phyloP scores from a whole-genome alignment of 2,329 filamentous ascomycete species.

The Taxawa tesnikishii region DNA sequence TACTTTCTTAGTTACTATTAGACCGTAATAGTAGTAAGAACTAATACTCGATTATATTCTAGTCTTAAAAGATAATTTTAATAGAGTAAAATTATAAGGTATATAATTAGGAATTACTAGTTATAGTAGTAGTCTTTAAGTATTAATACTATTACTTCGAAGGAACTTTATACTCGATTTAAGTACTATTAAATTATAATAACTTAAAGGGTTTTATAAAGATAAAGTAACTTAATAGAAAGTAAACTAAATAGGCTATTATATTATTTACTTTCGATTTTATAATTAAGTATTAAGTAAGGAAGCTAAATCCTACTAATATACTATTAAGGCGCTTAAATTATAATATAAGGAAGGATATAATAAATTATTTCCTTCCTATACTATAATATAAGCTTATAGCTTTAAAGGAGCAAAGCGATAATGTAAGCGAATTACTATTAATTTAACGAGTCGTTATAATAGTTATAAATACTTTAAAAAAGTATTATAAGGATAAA shows the following conservation, averaged over 20 bases:
- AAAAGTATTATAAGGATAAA: too few relatives aligned
- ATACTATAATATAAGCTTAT: not conserved
- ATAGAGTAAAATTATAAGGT: constrained; percentile 6
- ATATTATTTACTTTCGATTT: constrained; percentile 8
- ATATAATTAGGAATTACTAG: constrained; percentile 9
- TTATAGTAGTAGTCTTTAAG: constrained; percentile 8
- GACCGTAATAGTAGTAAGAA: too few relatives aligned
- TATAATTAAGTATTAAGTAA: constrained; percentile 3
- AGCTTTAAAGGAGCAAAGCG: too few relatives aligned
- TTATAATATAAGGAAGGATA: not conserved
- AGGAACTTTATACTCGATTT: constrained; percentile 1
- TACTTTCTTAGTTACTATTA: constrained; percentile 5
- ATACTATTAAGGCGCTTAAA: constrained; percentile 2
- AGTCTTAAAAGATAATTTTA: constrained; percentile 3
- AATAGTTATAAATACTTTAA: too few relatives aligned
- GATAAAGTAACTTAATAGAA: constrained; percentile 3
- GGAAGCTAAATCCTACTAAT: constrained; percentile 5
- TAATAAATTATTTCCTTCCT: not conserved
- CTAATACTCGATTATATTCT: constrained; percentile 5
- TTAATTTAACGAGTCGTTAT: too few relatives aligned
- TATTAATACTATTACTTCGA: constrained; percentile 7
- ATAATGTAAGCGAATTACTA: too few relatives aligned
- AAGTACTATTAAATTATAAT: constrained; percentile 5
- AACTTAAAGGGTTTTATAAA: constrained; percentile 5
- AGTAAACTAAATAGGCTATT: constrained; percentile 5